These are phyloP conservation scores for Candida insectorum DNA, from an alignment of 805 yeast genomes.

Conservation along the genomic window DNA sequence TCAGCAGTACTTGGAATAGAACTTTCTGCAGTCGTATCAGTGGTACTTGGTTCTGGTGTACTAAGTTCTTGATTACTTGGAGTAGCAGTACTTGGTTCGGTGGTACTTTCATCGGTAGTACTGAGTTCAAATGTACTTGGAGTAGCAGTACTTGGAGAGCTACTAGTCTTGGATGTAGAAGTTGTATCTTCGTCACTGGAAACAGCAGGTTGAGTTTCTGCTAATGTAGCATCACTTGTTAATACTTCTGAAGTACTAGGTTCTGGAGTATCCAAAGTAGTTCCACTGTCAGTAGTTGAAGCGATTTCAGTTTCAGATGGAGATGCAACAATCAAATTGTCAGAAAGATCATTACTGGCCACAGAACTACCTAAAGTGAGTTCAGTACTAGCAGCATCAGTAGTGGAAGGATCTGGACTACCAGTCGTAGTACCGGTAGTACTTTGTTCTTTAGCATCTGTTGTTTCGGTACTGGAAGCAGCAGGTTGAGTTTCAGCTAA, in stretches of 20 bases:
- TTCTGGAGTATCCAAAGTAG: no score
- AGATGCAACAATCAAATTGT: no score
- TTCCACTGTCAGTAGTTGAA: background rate
- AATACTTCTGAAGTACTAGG: background rate
- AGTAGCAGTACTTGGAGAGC: background rate
- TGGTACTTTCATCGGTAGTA: no score
- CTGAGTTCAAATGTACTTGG: no score
- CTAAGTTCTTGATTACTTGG: no score
- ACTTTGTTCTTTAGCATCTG: background rate
- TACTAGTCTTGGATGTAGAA: background rate
- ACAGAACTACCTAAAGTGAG: background rate
- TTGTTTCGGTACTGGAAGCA: background rate
- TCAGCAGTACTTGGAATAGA: no score
- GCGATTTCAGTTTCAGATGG: background rate
- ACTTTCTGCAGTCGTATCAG: no score
- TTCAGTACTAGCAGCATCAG: background rate
- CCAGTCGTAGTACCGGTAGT: conserved; percentile 1
- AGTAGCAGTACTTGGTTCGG: no score
- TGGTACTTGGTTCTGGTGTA: no score
- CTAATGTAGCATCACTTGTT: conserved; percentile 1
- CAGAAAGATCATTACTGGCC: background rate
- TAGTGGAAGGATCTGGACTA: conserved; percentile 1
- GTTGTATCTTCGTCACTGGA: background rate
- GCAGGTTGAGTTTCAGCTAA: background rate
- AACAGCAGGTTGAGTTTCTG: background rate